Percentiles rank a stretch among this genome's conserved stretches.
Evolutionary conservation across 139 green algal genomes (phyloP).

Genomic region (Deuterostichococcus epilithicus): DNA sequence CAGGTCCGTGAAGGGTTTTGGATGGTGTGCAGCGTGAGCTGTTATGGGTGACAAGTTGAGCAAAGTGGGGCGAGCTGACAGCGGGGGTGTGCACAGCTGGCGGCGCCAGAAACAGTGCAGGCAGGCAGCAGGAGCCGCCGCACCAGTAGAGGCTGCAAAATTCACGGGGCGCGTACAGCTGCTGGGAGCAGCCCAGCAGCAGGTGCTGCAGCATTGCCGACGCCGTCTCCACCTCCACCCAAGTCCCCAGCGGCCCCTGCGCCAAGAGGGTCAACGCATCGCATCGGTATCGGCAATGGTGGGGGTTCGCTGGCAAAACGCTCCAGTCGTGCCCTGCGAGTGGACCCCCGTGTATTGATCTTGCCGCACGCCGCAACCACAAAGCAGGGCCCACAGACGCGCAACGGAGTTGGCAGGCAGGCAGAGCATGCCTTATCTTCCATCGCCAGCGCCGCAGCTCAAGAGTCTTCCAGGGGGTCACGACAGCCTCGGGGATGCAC

Average conservation of each 20-base stretch:
- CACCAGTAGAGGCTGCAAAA: constrained; percentile 74
- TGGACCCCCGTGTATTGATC: background rate
- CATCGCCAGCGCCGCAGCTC: background rate
- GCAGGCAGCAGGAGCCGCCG: background rate
- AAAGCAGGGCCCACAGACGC: background rate
- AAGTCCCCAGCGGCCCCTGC: constrained; percentile 56
- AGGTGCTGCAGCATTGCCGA: constrained; percentile 59
- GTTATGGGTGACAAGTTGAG: background rate
- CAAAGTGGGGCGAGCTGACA: background rate
- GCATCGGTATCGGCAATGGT: background rate
- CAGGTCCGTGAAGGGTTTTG: background rate
- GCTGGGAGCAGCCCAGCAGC: constrained; percentile 73
- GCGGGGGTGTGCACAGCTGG: background rate
- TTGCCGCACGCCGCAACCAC: background rate
- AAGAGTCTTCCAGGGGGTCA: background rate
- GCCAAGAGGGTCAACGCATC: background rate
- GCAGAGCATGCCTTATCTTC: background rate
- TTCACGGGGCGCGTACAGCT: constrained; percentile 72
- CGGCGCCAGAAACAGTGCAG: background rate
- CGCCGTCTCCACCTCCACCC: constrained; percentile 63
- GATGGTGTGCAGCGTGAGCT: background rate
- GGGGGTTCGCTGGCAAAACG: background rate
- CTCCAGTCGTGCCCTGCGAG: background rate
- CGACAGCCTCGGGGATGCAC: background rate
- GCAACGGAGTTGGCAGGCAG: background rate